Base-by-base conservation (phyloP, 352 stramenopile species). In the Paralagenidium karlingii region DNA sequence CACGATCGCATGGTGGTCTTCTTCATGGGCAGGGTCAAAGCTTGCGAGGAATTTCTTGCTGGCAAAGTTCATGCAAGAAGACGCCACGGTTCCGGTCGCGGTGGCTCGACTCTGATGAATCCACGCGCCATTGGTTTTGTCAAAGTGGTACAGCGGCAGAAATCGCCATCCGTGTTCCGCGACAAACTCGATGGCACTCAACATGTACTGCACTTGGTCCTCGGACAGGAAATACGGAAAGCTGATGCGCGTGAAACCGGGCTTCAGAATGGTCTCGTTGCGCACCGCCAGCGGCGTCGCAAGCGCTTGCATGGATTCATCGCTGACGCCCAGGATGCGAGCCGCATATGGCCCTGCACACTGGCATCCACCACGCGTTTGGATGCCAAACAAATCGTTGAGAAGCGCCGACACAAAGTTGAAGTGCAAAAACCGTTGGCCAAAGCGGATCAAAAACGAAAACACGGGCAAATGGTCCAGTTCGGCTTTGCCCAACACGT, bases 371-470 rank as follows among this genome's bases (percentile, higher is more conserved):
- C 85, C 80, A 24, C 91, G 57, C n/a, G 58, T 49, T 69, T 97
- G 89, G 32, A 97, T 90, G 13, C 91, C 91, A 60, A 96, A 97
- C 2, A 97, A 47, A 63, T 97, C 91, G 48, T 95, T 96, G 2
- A 97, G 59, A 20, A 97, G 55, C 28, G 83, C 78, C 38, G 69
- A 94, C 8, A 97, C 87, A 47, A 94, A 97, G 40, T 96, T 95
- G 53, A 87, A 96, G 51, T 97, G 90, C 11, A 97, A 53, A 53
- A 90, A 95, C 24, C 63, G 38, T 9, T 50, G 42, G 3, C 69
- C 69, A 20, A 48, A 77, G n/a, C 63, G 60, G 40, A 96, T 80
- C 13, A 96, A 50, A 40, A 96, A 95, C 3, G 82, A 92, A 41
- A 94, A 77, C 16, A 94, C 85, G 0, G 82, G 82, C 26, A 95